phyloP scores from a whole-genome alignment of 2,329 filamentous ascomycete genomes.

The Cytospora leucostoma region DNA sequence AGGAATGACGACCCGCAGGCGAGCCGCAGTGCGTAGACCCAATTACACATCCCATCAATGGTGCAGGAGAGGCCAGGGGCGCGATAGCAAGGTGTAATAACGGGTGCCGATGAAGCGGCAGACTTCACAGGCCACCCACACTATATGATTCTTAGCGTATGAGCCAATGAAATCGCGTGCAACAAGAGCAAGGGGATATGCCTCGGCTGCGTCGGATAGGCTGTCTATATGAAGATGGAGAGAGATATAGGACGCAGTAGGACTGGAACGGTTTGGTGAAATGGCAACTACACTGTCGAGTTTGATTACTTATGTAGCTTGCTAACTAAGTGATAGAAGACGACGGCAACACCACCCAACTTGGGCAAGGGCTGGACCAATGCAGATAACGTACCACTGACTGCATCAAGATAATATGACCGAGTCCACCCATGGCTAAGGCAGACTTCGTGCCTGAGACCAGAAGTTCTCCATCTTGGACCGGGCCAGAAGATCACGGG shows the following conservation, averaged over 20 bases:
- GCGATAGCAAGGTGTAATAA: background rate
- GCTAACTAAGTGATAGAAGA: background rate
- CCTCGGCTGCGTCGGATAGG: background rate
- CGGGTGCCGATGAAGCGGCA: background rate
- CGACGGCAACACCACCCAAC: background rate
- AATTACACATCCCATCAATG: background rate
- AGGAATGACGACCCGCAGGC: background rate
- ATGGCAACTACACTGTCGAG: background rate
- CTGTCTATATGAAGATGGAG: background rate
- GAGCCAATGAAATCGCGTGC: too few relatives aligned
- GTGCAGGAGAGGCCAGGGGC: background rate
- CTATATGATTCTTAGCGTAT: too few relatives aligned
- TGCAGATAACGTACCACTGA: background rate
- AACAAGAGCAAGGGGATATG: background rate
- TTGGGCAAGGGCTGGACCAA: background rate
- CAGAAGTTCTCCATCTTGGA: slow-evolving; percentile 96
- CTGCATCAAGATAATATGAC: background rate
- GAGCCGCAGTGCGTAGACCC: background rate
- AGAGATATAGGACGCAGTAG: background rate
- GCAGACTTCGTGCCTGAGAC: slow-evolving; percentile 74
- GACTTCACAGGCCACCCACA: background rate
- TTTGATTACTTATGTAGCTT: background rate
- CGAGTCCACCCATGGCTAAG: background rate
- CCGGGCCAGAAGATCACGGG: slow-evolving; percentile 74
- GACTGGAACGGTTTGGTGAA: background rate